Conservation (phyloP, 495 filamentous ascomycete genomes). For the Tuber indicum region DNA sequence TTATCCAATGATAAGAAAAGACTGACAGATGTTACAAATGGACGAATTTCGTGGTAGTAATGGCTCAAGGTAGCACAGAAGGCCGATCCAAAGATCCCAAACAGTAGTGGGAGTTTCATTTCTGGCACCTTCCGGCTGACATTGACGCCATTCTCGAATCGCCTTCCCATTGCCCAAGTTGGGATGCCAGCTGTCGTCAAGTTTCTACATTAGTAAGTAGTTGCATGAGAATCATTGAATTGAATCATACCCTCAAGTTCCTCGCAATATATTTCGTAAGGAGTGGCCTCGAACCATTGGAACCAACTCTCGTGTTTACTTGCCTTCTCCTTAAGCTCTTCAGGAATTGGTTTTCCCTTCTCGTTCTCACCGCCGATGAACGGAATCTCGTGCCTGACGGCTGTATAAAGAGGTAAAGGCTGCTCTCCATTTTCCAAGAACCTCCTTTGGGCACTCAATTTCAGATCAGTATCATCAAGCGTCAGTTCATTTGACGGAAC, state of each 20-base stretch:
- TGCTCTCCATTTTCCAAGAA: constrained; percentile 68
- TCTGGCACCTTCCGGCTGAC: constrained; percentile 67
- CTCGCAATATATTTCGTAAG: constrained; percentile 94
- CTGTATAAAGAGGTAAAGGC: constrained; percentile 89
- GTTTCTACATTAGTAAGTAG: constrained; percentile 15
- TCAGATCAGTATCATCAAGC: constrained; percentile 69
- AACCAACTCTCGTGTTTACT: constrained; percentile 63
- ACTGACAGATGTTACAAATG: constrained; percentile 62
- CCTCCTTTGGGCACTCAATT: constrained; percentile 72
- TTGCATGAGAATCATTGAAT: constrained; percentile 9
- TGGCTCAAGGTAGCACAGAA: constrained; percentile 93
- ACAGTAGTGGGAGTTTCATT: constrained; percentile 65
- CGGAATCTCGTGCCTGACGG: constrained; percentile 94
- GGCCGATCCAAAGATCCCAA: constrained; percentile 91
- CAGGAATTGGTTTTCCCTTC: constrained; percentile 42
- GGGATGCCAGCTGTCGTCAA: constrained; percentile 70
- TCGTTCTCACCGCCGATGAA: constrained; percentile 48
- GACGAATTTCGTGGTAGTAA: constrained; percentile 89
- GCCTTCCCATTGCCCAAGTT: constrained; percentile 82
- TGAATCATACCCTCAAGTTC: constrained; percentile 53
- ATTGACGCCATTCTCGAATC: constrained; percentile 65
- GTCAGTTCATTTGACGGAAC: constrained; percentile 78
- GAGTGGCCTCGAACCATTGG: constrained; percentile 95
- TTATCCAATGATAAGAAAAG: constrained; percentile 74
- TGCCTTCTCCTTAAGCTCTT: constrained; percentile 56